Evolutionary conservation across 768 basidiomycete species (phyloP), one percentile per base, ranked within the genome.

Genomic region (Xerocomellus chrysenteron): DNA sequence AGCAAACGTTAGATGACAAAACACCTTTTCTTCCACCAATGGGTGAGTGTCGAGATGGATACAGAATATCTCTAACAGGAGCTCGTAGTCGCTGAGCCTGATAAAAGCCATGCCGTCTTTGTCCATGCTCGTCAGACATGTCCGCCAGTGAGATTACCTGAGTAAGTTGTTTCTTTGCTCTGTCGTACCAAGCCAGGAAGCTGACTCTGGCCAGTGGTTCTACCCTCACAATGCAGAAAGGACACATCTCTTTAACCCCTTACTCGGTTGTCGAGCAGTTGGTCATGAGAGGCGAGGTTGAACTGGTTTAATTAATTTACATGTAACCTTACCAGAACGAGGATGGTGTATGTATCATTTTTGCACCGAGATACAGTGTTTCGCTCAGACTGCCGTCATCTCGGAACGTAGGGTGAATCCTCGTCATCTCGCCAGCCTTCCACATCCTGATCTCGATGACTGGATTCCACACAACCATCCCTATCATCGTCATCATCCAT

Each of bases 231-330:
- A 84, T 96, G 79, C 78, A 82, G 50, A 88, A 87, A 64, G 92
- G 88, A 10, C 87, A 91, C 57, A 92, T 94, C 54, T 88, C 91
- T 41, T 67, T 96, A 17, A 80, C 89, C 17, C 88, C 86, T 21
- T 97, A 90, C 70, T 76, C 79, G 26, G 80, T 88, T 19, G 84
- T 94, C 6, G 88, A 94, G 62, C 81, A 89, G 36, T 80, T 92
- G 13, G 76, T 94, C 42, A 74, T 77, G 37, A 75, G 86, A 66
- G 90, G 87, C 50, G 85, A 88, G 66, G 86, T 87, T 6, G 88
- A 92, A 68, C 78, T 94, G 35, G 85, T 93, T 43, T 94, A 75
- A 75, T 61, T 59, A 57, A 58, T 49, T 52, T 57, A 64, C 51
- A 56, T 55, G 60, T 59, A 64, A 54, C 54, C 55, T 59, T 60